A percentile compares a stretch with the other conserved stretches of the same genome.
Evolutionary conservation across 2,329 filamentous ascomycete species (phyloP).

Genomic region (Aspergillus sp.): DNA sequence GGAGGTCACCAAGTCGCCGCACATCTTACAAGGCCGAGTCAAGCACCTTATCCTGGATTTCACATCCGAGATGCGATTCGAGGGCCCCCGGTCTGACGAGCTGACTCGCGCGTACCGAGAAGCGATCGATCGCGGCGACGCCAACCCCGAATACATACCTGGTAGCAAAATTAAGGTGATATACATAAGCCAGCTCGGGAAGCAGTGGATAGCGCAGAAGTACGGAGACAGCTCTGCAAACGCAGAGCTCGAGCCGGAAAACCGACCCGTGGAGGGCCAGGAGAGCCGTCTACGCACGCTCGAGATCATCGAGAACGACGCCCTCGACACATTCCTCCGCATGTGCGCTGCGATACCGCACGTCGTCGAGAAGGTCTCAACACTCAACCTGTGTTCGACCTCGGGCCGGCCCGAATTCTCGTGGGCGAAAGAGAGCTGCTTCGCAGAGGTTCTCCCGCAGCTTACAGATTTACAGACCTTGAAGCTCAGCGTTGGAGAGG

Average conservation of each 20-base stretch:
- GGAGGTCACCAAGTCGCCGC: conserved; percentile 18
- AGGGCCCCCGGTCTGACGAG: conserved; percentile 21
- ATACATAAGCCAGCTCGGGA: conserved; percentile 15
- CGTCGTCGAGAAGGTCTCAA: conserved; percentile 17
- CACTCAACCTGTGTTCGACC: conserved; percentile 23
- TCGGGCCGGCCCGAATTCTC: conserved; percentile 19
- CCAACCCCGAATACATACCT: conserved; percentile 13
- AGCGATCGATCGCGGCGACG: conserved; percentile 21
- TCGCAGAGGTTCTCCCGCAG: conserved; percentile 16
- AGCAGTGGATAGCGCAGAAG: conserved; percentile 15
- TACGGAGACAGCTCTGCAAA: not conserved
- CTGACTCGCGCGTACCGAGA: conserved; percentile 8
- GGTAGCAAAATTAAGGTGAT: conserved; percentile 15
- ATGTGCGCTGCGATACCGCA: conserved; percentile 21
- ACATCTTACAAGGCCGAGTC: conserved; percentile 21
- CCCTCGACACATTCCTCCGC: conserved; percentile 23
- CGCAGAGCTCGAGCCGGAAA: not conserved
- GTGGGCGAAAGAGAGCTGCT: conserved; percentile 12
- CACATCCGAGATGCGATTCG: conserved; percentile 25
- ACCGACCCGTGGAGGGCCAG: not conserved
- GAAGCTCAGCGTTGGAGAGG: conserved; percentile 22
- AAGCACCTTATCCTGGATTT: conserved; percentile 21
- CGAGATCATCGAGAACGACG: conserved; percentile 30
- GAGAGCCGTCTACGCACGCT: conserved; percentile 15
- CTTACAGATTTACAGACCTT: conserved; percentile 18